Conservation (phyloP, 1,284 basidiomycete genomes). For the Farysia itapuensis region DNA sequence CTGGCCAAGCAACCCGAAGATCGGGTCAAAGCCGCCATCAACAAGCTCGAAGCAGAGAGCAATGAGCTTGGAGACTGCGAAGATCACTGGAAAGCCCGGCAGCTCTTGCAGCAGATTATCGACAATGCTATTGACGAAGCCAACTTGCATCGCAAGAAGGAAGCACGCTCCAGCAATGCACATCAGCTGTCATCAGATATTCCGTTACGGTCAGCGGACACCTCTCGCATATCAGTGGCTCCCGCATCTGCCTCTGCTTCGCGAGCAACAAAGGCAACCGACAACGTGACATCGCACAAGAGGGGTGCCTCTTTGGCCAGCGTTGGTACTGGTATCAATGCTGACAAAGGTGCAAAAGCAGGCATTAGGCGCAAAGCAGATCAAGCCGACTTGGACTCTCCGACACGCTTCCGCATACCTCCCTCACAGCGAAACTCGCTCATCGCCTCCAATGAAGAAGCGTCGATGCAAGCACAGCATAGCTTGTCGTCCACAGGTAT, state of each 20-base stretch:
- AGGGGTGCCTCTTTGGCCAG: not conserved
- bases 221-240: not conserved
- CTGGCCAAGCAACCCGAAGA: constrained; percentile 45
- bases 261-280: constrained; percentile 9
- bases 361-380: constrained; percentile 28
- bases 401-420: constrained; percentile 23
- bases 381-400: constrained; percentile 32
- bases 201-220: constrained; percentile 6
- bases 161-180: constrained; percentile 17
- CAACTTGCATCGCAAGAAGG: constrained; percentile 40
- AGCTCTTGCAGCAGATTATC: constrained; percentile 46
- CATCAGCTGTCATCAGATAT: constrained; percentile 19
- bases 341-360: constrained; percentile 3
- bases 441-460: constrained; percentile 5
- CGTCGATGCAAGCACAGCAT: constrained; percentile 25
- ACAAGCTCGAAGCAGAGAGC: constrained; percentile 36
- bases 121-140: constrained; percentile 49
- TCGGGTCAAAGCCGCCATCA: constrained; percentile 36
- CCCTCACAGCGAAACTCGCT: constrained; percentile 24
- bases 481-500: constrained; percentile 16
- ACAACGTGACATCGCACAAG: not conserved
- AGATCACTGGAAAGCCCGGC: constrained; percentile 42
- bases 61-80: constrained; percentile 42
- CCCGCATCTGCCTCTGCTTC: constrained; percentile 1
- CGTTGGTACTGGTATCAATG: not conserved